Evolutionary conservation across 2,329 filamentous ascomycete genomes (phyloP).

Genomic region (Fusarium marasasianum): DNA sequence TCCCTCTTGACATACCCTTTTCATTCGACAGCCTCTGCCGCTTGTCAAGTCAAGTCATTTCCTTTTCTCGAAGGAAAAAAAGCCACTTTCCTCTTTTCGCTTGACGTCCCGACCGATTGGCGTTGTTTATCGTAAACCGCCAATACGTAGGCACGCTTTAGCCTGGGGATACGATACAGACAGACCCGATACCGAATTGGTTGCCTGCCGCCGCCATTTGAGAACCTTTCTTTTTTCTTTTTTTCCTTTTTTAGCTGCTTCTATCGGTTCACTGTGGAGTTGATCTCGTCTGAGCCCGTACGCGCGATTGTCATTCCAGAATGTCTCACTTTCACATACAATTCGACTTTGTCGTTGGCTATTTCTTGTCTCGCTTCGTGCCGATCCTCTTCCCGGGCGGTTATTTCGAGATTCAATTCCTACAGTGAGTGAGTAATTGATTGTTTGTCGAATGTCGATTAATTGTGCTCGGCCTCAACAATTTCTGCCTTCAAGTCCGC

Average conservation of each 20-base stretch:
- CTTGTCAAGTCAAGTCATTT: neutral
- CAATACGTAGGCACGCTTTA: neutral
- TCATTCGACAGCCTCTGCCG: neutral
- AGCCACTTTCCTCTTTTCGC: constrained; percentile 17
- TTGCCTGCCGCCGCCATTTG: constrained; percentile 1
- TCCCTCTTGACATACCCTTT: neutral
- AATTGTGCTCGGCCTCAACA: neutral
- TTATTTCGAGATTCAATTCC: neutral
- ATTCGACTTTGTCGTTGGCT: neutral
- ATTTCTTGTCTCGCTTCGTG: constrained; percentile 23
- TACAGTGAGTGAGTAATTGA: neutral
- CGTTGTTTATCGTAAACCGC: constrained; percentile 6
- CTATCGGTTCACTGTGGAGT: constrained; percentile 32
- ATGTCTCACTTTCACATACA: constrained; percentile 3
- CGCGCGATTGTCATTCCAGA: constrained; percentile 8
- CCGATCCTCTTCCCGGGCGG: constrained; percentile 13
- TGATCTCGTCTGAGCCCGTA: constrained; percentile 9
- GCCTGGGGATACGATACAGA: neutral
- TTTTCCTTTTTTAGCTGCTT: neutral
- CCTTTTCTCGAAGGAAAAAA: neutral
- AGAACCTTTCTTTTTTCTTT: neutral
- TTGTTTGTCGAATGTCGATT: neutral
- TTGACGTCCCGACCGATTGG: constrained; percentile 24
- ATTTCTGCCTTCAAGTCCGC: neutral
- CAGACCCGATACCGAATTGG: neutral